Conservation (phyloP, 305 asterid species). For the Rubia tinctorum region DNA sequence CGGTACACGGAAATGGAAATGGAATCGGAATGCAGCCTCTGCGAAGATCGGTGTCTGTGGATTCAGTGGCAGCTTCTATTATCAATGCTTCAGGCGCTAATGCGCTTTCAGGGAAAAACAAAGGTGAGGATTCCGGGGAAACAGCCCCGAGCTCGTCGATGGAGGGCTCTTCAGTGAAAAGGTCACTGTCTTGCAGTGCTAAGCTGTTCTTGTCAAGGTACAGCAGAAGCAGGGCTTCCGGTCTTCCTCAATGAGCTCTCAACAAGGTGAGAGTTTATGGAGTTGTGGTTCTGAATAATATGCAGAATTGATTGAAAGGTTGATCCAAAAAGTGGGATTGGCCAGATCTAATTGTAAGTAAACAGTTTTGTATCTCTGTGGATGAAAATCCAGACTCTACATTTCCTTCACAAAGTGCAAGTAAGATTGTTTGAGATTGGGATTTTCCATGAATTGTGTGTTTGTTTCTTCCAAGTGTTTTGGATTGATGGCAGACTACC, state of each 20-base stretch:
- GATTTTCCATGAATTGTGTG: neutral
- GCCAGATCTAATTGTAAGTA: neutral
- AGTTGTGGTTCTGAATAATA: conserved; percentile 14
- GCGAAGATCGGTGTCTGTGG: conserved; percentile 64
- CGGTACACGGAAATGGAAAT: neutral
- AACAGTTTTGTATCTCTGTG: neutral
- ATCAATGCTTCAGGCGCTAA: conserved; percentile 26
- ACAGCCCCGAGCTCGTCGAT: conserved; percentile 21
- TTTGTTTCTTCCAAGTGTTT: too few relatives aligned
- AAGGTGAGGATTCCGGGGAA: conserved; percentile 7
- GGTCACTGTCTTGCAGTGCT: conserved; percentile 62
- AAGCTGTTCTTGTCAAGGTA: conserved; percentile 37
- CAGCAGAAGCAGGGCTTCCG: conserved; percentile 26
- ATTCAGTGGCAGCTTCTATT: conserved; percentile 33
- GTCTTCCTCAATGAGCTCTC: conserved; percentile 21
- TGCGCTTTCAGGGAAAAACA: conserved; percentile 24
- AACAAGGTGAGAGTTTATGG: conserved; percentile 20
- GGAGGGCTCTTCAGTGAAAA: conserved; percentile 31
- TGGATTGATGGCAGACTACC: too few relatives aligned
- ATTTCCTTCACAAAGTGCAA: neutral
- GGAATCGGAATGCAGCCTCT: conserved; percentile 26
- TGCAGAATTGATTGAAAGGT: conserved; percentile 16
- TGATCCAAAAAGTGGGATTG: conserved; percentile 32
- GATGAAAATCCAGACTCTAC: neutral
- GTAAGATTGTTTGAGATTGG: neutral